Conservation (phyloP, 176 grass and related monocot species). For the Hyparrhenia diplandra region DNA sequence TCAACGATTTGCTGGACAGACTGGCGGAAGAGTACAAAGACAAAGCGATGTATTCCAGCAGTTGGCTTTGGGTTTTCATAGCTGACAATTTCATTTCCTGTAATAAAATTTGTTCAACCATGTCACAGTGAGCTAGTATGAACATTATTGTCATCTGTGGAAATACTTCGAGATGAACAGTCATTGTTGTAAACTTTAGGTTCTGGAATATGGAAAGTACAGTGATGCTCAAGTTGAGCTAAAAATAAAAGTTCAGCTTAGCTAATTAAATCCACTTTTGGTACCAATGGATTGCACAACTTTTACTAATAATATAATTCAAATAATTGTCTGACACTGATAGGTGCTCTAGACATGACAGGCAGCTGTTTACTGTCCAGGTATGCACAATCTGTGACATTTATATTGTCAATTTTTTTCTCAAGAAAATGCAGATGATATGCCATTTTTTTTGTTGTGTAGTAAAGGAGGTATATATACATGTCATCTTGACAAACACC, state of each 20-base stretch:
- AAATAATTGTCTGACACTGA: conserved; percentile 8
- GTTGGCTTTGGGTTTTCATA: conserved; percentile 95
- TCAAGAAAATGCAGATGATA: background rate
- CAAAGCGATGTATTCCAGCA: conserved; percentile 91
- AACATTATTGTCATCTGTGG: background rate
- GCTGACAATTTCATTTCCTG: conserved; percentile 86
- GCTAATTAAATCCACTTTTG: background rate
- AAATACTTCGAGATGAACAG: background rate
- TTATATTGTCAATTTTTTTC: background rate
- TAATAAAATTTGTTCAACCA: conserved; percentile 28
- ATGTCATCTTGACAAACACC: background rate
- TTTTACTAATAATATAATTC: background rate
- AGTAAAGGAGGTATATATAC: background rate
- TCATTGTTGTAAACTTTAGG: background rate
- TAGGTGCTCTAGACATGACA: conserved; percentile 16
- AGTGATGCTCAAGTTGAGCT: background rate
- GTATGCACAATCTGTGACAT: background rate
- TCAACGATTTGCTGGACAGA: conserved; percentile 66
- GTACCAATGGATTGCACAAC: background rate
- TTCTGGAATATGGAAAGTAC: background rate
- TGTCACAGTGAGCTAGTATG: conserved; percentile 13
- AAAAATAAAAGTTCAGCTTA: background rate
- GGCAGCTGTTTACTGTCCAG: background rate
- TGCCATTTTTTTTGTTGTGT: background rate
- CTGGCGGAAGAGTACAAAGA: conserved; percentile 90